Conservation (phyloP, 345 rosid species). For the Eucalyptus cloeziana region DNA sequence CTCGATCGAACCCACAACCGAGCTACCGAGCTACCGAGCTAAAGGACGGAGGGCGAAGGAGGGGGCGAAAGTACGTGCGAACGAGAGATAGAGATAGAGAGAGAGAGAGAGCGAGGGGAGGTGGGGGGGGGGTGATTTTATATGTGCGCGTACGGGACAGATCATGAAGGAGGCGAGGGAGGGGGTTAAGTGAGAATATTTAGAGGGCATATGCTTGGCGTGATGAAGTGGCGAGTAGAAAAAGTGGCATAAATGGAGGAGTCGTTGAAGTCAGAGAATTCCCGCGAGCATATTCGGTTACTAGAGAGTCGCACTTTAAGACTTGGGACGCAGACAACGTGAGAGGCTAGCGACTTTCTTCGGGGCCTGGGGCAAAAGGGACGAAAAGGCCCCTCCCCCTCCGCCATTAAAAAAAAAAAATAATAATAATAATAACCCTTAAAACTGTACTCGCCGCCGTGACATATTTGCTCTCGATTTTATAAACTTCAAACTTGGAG, state of each 20-base stretch:
- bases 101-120: neutral
- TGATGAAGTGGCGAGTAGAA: conserved; percentile 36
- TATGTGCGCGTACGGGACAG: neutral
- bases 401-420: too few relatives aligned
- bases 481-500: too few relatives aligned
- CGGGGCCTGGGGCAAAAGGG: fast-evolving
- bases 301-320: neutral
- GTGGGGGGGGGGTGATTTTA: neutral
- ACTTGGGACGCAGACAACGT: neutral
- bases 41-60: neutral
- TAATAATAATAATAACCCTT: too few relatives aligned
- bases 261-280: conserved; percentile 27
- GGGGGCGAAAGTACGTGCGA: neutral
- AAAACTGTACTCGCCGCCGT: too few relatives aligned
- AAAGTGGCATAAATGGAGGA: neutral
- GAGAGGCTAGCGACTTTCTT: neutral
- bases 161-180: neutral
- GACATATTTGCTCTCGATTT: too few relatives aligned
- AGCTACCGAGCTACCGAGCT: too few relatives aligned
- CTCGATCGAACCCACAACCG: too few relatives aligned
- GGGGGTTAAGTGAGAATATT: conserved; percentile 22
- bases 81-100: neutral
- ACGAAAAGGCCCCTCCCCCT: neutral
- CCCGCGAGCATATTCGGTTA: conserved; percentile 44
- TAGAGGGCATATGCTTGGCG: conserved; percentile 56